Evolutionary conservation across 345 rosid species (phyloP).

Genomic region (Garcia nutans): DNA sequence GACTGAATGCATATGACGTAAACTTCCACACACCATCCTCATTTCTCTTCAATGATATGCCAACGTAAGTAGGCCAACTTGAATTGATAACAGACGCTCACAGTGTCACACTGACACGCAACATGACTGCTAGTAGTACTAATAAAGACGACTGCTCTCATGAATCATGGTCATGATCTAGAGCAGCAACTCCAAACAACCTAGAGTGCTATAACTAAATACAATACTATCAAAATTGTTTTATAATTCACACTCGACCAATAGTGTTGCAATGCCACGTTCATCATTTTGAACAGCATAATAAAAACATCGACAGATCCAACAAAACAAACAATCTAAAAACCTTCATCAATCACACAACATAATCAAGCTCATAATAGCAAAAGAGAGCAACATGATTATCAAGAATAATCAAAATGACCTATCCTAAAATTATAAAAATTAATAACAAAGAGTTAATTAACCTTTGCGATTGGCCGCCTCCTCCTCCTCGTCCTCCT

Average conservation of each 20-base stretch:
- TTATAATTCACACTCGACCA: neutral
- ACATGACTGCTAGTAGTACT: too few relatives aligned
- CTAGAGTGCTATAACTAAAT: neutral
- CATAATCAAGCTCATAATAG: neutral
- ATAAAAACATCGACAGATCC: too few relatives aligned
- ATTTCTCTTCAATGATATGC: neutral
- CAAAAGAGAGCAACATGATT: neutral
- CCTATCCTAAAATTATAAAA: neutral
- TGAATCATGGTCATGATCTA: neutral
- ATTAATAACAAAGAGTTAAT: neutral
- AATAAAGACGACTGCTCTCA: neutral
- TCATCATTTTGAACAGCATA: too few relatives aligned
- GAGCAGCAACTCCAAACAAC: neutral
- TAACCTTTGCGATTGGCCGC: slow-evolving; percentile 6
- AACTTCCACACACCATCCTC: neutral
- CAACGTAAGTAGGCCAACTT: neutral
- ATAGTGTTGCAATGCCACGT: neutral
- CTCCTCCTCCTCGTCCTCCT: slow-evolving; percentile 25
- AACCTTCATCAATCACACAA: neutral
- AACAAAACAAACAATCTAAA: too few relatives aligned
- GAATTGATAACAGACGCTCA: neutral
- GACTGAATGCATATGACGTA: too few relatives aligned
- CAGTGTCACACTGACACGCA: too few relatives aligned
- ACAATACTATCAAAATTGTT: too few relatives aligned
- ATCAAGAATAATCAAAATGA: neutral